A percentile compares a stretch with the other conserved stretches of the same genome.
These are phyloP conservation scores for Rhynchosporium graminicola DNA, from an alignment of 2,329 filamentous ascomycete genomes.

Conservation along the genomic window DNA sequence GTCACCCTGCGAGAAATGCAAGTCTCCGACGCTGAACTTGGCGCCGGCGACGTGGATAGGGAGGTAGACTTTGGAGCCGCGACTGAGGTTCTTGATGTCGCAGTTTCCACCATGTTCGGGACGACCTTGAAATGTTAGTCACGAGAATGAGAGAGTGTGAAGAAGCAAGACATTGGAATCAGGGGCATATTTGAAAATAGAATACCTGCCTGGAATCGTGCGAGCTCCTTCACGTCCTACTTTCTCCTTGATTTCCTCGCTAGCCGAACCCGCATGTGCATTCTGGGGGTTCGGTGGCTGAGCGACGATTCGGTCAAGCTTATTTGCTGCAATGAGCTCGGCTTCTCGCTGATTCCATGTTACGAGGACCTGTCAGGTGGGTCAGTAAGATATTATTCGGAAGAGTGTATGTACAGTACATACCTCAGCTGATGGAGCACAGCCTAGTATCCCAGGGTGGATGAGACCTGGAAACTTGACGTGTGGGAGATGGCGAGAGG, in stretches of 20 bases:
- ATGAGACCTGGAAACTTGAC: conserved; percentile 88
- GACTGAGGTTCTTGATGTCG: conserved; percentile 83
- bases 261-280: conserved; percentile 69
- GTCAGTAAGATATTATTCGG: background rate
- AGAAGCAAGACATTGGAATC: background rate
- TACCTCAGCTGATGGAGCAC: conserved; percentile 68
- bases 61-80: conserved; percentile 80
- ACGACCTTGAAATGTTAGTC: conserved; percentile 24
- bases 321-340: conserved; percentile 71
- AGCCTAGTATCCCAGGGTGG: conserved; percentile 88
- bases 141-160: background rate
- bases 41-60: conserved; percentile 85
- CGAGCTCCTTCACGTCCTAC: conserved; percentile 78
- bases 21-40: conserved; percentile 86
- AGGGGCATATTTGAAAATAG: no score
- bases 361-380: conserved; percentile 55
- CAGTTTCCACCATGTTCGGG: conserved; percentile 71
- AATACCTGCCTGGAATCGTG: conserved; percentile 69
- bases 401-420: conserved; percentile 2
- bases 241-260: conserved; percentile 59
- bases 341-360: conserved; percentile 84
- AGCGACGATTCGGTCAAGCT: conserved; percentile 71
- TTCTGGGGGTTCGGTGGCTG: conserved; percentile 72
- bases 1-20: conserved; percentile 87
- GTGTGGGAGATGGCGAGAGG: conserved; percentile 81